phyloP scores from a whole-genome alignment of 352 stramenopile species.

The Blastocystis sp. region DNA sequence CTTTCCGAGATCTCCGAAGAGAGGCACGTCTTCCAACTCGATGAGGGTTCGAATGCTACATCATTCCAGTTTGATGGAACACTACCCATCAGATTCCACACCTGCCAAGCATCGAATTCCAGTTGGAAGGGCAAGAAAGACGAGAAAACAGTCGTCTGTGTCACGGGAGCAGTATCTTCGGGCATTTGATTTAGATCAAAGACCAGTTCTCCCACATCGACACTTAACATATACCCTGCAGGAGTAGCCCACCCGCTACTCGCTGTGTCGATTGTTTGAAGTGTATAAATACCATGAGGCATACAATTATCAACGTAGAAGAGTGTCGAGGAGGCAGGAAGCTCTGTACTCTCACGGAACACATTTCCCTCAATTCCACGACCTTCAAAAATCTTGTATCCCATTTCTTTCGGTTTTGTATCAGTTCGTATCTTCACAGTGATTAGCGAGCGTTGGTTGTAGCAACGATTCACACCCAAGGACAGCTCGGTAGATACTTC shows the following conservation, averaged over 20 bases:
- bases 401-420: background rate
- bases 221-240: background rate
- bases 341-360: background rate
- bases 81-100: background rate
- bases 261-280: background rate
- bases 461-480: background rate
- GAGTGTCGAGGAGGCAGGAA: background rate
- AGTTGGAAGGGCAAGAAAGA: constrained; percentile 14
- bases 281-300: background rate
- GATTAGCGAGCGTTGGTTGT: background rate
- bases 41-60: background rate
- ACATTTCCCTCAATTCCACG: background rate
- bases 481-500: background rate
- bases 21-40: background rate
- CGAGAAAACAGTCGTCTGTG: background rate
- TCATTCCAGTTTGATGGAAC: background rate
- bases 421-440: background rate
- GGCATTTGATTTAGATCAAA: background rate
- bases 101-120: background rate
- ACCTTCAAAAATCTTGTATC: background rate
- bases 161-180: background rate
- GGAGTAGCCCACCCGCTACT: background rate
- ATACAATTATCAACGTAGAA: background rate
- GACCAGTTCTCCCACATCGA: constrained; percentile 16
- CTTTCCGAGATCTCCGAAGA: background rate